These are phyloP conservation scores for Ephemerocybe angulata DNA, from an alignment of 768 basidiomycete genomes.

Conservation along the genomic window DNA sequence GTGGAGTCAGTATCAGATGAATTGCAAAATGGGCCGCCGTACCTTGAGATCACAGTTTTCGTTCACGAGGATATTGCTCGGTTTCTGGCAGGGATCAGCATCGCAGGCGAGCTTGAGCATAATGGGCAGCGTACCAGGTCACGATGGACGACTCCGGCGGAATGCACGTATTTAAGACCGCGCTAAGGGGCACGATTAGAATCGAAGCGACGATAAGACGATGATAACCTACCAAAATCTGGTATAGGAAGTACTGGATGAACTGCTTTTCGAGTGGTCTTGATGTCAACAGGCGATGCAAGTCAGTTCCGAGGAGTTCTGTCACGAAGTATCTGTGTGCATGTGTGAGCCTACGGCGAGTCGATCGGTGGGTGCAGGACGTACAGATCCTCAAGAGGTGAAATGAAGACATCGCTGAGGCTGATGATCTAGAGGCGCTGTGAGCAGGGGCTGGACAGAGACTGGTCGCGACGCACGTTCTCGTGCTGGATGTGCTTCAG, in stretches of 20 bases:
- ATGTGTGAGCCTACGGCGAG: conserved; percentile 6
- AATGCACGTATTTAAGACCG: conserved; percentile 98
- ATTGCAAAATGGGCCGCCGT: conserved; percentile 12
- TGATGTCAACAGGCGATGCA: conserved; percentile 94
- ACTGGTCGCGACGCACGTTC: conserved; percentile 60
- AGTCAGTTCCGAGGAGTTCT: conserved; percentile 95
- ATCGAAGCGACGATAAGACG: background rate
- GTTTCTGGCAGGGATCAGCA: conserved; percentile 60
- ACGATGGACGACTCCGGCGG: conserved; percentile 96
- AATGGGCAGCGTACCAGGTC: conserved; percentile 64
- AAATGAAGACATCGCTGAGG: conserved; percentile 98
- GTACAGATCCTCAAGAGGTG: conserved; percentile 96
- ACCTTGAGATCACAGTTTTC: conserved; percentile 99
- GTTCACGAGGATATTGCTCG: conserved; percentile 98
- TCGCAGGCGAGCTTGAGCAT: conserved; percentile 1
- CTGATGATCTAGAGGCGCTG: conserved; percentile 78
- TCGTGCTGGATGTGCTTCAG: conserved; percentile 99
- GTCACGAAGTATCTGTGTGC: conserved; percentile 91
- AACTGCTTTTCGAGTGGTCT: conserved; percentile 99
- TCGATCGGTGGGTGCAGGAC: conserved; percentile 23
- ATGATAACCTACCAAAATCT: conserved; percentile 73
- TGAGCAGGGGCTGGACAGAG: background rate
- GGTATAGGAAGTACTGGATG: conserved; percentile 99
- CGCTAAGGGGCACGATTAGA: conserved; percentile 48
- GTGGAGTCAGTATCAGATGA: background rate